Evolutionary conservation across 805 yeast species (phyloP), one percentile per base, ranked within the genome.

Genomic region (Starmerella powellii): DNA sequence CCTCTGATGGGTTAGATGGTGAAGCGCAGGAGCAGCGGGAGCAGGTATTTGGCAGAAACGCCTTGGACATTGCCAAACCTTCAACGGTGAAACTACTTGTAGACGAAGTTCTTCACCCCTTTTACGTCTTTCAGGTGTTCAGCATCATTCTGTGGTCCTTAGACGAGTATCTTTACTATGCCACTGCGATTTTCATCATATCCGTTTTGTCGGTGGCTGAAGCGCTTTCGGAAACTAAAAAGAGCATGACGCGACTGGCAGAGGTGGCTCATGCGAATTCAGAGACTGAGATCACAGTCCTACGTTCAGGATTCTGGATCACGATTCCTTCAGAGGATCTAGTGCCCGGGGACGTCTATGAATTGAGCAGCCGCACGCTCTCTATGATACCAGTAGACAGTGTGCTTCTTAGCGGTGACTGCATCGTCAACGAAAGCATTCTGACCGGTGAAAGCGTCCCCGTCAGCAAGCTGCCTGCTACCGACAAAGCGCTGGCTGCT

Each of bases 371-470:
- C 55, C 94, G 96, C 0, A 72, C 81, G 0, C 64, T 91, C 43
- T 54, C 66, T 3, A 55, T 71, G 1, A 69, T 88, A 37, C 98
- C 99, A 0, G 86, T 95, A 57, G 99, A 91, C 61, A 80, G 94
- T 0, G 61, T 91, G 11, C 66, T 91, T 38, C 63, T 88, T 16
- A 74, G 86, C 27, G 98, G 99, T 39, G 97, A 87, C 57, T 83
- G 94, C 58, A 86, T 91, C 41, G 81, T 91, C n/a, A 91, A 91
- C 60, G 99, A 91, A 58, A 82, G 96, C 5, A 91, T 91, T 95
- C 69, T 91, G 17, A 91, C 99, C 0, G 99, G 99, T 31, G 99
- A 91, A 60, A 85, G 95, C 40, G 96, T 91, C 1, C 98, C 99
- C 0, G 95, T 91, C 2, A 74, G 95, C 0, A 91, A 91, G 59